Evolutionary conservation across 1,284 basidiomycete species (phyloP), one percentile per base, ranked within the genome.

Genomic region (Microbotryum silenes-acaulis): DNA sequence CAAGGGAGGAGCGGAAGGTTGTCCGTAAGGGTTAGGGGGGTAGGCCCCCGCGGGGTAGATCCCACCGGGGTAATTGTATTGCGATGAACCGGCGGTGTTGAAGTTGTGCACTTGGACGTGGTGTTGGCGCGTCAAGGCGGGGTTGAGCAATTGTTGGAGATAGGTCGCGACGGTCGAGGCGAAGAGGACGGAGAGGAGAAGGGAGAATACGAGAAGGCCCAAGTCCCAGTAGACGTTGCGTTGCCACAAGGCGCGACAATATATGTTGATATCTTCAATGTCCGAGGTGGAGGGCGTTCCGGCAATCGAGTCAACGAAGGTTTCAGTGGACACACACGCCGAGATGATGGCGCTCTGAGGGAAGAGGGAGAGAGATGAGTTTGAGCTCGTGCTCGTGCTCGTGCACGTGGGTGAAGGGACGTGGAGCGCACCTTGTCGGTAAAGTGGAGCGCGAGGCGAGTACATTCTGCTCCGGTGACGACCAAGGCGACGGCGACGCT

Each of bases 121-220:
- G 16, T 33, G 51, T n/a, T 25, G 25, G 12, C 51, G 23, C 25
- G 33, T n/a, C 25, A 53, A 53, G 20, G n/a, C 20, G 3, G 51
- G 51, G 54, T 68, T 64, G 56, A 63, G 44, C 6, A 68, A 60
- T 42, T 66, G 64, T 45, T 66, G 62, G 0, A 66, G 52, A 57
- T 56, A 68, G 4, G 56, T 56, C 0, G 64, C 67, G 20, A 57
- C 62, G 42, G 66, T 54, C 6, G 65, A 66, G 2, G 65, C 64
- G 50, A 68, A 66, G 47, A 68, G 51, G 56, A 66, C 62, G 3
- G 65, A 45, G 48, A 68, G 14, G 25, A 66, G 9, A 25, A 61
- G 23, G 6, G 62, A 57, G 23, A 64, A 54, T 53, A 68, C 33
- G 25, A 68, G 50, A 20, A 68, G 51, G 2, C 57, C 67, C 21